A percentile compares a stretch with the other conserved stretches of the same genome.
phyloP scores from a whole-genome alignment of 148 eudicot species.

The Vaccinium corymbosum region DNA sequence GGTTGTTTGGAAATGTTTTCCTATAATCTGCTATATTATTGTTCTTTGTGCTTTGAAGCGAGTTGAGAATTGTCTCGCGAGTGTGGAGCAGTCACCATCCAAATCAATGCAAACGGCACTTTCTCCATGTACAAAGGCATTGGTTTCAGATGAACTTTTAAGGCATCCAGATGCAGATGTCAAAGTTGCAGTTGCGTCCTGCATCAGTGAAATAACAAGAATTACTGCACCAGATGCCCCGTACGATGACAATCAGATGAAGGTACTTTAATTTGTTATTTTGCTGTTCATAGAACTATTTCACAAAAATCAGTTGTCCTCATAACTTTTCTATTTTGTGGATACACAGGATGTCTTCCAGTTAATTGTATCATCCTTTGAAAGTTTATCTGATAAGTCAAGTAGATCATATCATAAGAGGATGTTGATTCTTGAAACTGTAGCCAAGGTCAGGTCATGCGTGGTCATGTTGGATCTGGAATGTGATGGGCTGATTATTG shows the following conservation, averaged over 20 bases:
- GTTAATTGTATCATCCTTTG: conserved; percentile 78
- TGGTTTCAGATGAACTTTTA: conserved; percentile 49
- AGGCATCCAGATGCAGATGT: conserved; percentile 71
- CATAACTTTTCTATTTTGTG: neutral
- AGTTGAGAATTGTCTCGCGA: conserved; percentile 47
- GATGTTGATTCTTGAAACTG: conserved; percentile 74
- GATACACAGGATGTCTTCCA: conserved; percentile 62
- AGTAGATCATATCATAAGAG: conserved; percentile 62
- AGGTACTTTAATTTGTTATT: conserved; percentile 34
- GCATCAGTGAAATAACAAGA: conserved; percentile 96
- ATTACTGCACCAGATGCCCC: conserved; percentile 99
- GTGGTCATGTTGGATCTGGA: conserved; percentile 97
- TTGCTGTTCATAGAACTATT: neutral
- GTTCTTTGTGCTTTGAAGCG: conserved; percentile 35
- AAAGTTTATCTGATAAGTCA: conserved; percentile 55
- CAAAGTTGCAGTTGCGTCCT: conserved; percentile 80
- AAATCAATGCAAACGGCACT: conserved; percentile 72
- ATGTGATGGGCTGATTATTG: conserved; percentile 65
- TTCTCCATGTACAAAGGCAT: conserved; percentile 58
- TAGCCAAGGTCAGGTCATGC: conserved; percentile 88
- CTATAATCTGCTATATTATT: conserved; percentile 3
- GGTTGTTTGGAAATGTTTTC: neutral
- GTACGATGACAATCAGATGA: conserved; percentile 81
- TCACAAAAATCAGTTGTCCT: neutral
- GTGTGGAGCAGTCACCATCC: conserved; percentile 88